These are phyloP conservation scores for Plasmodium coatneyi DNA, from an alignment of 169 alveolate species.

Conservation along the genomic window DNA sequence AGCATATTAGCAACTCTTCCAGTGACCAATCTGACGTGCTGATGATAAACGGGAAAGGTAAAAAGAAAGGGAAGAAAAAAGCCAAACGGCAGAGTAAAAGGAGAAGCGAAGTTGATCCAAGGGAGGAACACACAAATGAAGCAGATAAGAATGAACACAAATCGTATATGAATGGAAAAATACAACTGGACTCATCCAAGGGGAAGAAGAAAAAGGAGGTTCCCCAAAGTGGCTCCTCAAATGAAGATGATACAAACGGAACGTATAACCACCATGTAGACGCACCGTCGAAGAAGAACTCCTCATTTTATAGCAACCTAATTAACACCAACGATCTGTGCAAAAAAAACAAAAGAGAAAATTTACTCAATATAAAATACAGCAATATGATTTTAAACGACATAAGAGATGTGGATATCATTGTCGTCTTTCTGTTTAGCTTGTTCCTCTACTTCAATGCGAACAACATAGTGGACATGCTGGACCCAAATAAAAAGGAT, in stretches of 20 bases:
- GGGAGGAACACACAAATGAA: background rate
- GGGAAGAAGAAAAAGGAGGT: background rate
- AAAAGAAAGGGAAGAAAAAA: constrained; percentile 2
- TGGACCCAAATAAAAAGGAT: constrained; percentile 49
- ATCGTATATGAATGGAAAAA: background rate
- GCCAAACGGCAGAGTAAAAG: background rate
- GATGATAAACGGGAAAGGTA: background rate
- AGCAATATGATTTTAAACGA: constrained; percentile 68
- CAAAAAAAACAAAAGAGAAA: constrained; percentile 37
- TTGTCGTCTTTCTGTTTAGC: constrained; percentile 59
- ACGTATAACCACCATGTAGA: background rate
- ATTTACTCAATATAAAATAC: constrained; percentile 47
- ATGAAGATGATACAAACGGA: background rate
- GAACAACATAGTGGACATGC: constrained; percentile 68
- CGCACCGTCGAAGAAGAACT: background rate
- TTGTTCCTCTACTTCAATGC: constrained; percentile 73
- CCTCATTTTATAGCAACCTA: background rate
- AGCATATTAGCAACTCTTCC: background rate
- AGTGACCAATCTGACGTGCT: background rate
- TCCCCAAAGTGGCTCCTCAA: background rate
- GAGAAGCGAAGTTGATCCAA: background rate
- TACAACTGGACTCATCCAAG: background rate
- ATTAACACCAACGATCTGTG: constrained; percentile 3
- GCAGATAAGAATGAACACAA: background rate
- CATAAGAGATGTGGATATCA: constrained; percentile 57